Base-by-base conservation (phyloP, 2,329 filamentous ascomycete genomes). In the Paraphaeosphaeria minitans region DNA sequence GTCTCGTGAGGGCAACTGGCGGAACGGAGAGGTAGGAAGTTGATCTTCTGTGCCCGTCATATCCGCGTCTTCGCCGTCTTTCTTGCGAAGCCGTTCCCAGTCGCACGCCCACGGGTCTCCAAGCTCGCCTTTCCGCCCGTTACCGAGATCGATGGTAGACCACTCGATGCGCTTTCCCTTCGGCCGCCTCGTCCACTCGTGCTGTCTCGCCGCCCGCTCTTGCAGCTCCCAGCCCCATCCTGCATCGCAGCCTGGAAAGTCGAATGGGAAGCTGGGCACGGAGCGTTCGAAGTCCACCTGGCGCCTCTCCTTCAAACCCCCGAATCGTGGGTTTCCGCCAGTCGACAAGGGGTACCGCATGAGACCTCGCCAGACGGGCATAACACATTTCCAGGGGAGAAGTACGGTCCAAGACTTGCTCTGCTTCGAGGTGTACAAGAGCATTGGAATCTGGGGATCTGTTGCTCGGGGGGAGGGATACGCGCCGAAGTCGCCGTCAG, bases 361-460 rank as follows among this genome's bases (percentile, higher is more conserved):
- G 14, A 98, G 78, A 48, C 87, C 88, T 67, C 94, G 89, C 95
- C 95, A 99, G 33, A 97, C 82, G 0, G 92, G 87, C 37, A 87
- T 81, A 37, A 98, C 89, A 67, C 91, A 97, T 72, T 91, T 93
- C 92, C 94, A 97, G 0, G 95, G 95, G 3, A 95, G 83, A 24
- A 98, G 81, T 1, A 98, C 74, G 0, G 89, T 95, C 92, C 93
- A 98, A 0, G 83, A 88, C 1, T 66, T 74, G 55, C 81, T 79
- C 39, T 78, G 77, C 3, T 86, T 84, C 12, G 85, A 86, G 35
- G 88, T 83, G 4, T 92, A 82, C 6, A 96, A 78, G 1, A 94
- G 80, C 41, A 94, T 78, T 0, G 95, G 95, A 16, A 98, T 95
- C 1, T 84, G 79, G 1, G 91, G 91, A 68, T 97, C 93, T 9